Evolutionary conservation across 73 alveolate genomes (phyloP), one percentile per base, ranked within the genome.

Genomic region (Paramecium caudatum): DNA sequence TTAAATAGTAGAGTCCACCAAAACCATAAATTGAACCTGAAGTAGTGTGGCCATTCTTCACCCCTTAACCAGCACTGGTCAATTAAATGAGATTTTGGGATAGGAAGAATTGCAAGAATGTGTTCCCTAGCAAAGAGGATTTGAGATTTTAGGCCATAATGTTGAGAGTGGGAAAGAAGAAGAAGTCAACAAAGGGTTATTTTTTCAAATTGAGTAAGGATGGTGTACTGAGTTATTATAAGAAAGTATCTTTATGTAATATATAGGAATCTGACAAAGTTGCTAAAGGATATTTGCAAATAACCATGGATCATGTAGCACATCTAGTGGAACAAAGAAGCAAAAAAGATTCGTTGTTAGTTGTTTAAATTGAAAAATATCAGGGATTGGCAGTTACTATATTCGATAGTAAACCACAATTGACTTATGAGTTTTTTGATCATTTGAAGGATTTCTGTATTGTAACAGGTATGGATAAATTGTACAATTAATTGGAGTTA

Each of bases 401-500:
- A 36, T 74, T 74, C 23, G 88, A 45, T 41, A 30, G 43, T 2
- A 74, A 74, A 74, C 2, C 41, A 34, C 4, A 74, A 39, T 43
- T 74, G 10, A 45, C 88, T 0, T n/a, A 41, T 10, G 88, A 74
- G 32, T 45, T 74, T 10, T 74, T 74, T 15, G 55, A 74, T 45
- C 39, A 74, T 41, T 25, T 74, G 12, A 74, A 74, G 43, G 88
- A 74, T 74, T 74, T 21, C 43, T 74, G 88, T 27, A 45, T 74
- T 13, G 88, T 74, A 1, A 34, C 69, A 15, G 88, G 88, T 21
- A 41, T 74, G 39, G 88, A 74, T 41, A 74, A 74, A 39, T 25
- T 74, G n/a, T 86, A 86, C 61, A 86, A 37, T 25, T 43, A 86
- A 33, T 27, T 86, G 70, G 93, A 86, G 43, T 45, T 65, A 13